These are phyloP conservation scores for Yamadazyma philogaea DNA, from an alignment of 805 yeast genomes.

Conservation along the genomic window DNA sequence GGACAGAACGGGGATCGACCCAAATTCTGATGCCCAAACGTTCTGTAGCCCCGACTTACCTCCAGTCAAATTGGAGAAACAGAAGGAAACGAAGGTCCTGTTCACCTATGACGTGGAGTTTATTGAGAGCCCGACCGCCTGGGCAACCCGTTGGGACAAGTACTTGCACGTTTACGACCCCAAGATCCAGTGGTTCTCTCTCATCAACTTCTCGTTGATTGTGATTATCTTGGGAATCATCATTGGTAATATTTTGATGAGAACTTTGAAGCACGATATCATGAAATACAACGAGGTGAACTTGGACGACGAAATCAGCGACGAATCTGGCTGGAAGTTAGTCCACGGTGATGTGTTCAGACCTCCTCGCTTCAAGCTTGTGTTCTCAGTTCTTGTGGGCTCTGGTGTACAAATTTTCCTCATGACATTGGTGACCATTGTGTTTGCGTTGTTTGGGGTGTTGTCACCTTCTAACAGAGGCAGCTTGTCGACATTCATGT, in stretches of 20 bases:
- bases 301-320: slow-evolving; percentile 81
- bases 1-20: slow-evolving; percentile 28
- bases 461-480: slow-evolving; percentile 95
- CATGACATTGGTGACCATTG: slow-evolving; percentile 70
- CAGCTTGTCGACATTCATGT: slow-evolving; percentile 84
- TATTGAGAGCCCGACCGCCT: slow-evolving; percentile 64
- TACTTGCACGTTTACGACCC: slow-evolving; percentile 90
- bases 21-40: slow-evolving; percentile 23
- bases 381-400: slow-evolving; percentile 79
- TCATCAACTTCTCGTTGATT: slow-evolving; percentile 79
- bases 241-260: slow-evolving; percentile 72
- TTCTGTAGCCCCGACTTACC: slow-evolving; percentile 29
- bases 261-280: slow-evolving; percentile 82
- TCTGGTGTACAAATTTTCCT: slow-evolving; percentile 81
- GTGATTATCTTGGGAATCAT: slow-evolving; percentile 74
- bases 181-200: slow-evolving; percentile 92
- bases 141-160: slow-evolving; percentile 99
- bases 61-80: slow-evolving; percentile 50
- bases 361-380: slow-evolving; percentile 66
- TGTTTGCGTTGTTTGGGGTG: slow-evolving; percentile 84
- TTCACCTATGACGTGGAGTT: slow-evolving; percentile 86
- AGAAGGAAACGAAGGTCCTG: slow-evolving; percentile 53
- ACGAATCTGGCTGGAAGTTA: slow-evolving; percentile 96
- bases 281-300: slow-evolving; percentile 85
- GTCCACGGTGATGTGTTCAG: slow-evolving; percentile 95